phyloP scores from a whole-genome alignment of 768 basidiomycete genomes.

The Mycena olivaceomarginata region DNA sequence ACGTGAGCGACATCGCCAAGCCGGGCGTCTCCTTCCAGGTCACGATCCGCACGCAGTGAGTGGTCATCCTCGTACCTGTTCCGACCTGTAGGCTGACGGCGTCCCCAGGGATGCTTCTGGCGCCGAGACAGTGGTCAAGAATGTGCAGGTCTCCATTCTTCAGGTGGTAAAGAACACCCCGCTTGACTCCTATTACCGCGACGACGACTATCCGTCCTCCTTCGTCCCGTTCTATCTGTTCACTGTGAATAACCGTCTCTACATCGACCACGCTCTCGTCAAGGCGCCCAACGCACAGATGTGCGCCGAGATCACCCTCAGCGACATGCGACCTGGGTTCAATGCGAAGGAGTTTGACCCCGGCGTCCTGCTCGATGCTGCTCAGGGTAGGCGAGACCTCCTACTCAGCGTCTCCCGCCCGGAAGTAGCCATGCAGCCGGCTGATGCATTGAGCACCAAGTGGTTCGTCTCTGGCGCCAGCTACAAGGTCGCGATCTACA shows the following conservation, averaged over 20 bases:
- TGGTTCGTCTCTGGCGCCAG: conserved; percentile 44
- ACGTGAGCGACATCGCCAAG: conserved; percentile 26
- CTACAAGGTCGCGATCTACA: conserved; percentile 43
- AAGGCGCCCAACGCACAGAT: conserved; percentile 48
- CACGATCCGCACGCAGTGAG: conserved; percentile 28
- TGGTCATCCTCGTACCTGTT: conserved; percentile 22
- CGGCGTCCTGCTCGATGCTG: conserved; percentile 49
- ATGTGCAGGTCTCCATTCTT: conserved; percentile 45
- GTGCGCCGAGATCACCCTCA: conserved; percentile 30
- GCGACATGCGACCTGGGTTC: conserved; percentile 24
- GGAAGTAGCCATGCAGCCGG: conserved; percentile 47
- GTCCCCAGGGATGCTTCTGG: conserved; percentile 29
- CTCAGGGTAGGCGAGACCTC: conserved; percentile 40
- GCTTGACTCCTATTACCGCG: conserved; percentile 52
- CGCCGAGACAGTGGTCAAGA: conserved; percentile 31
- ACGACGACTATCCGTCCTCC: conserved; percentile 51
- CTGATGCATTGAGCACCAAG: conserved; percentile 33
- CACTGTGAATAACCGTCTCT: conserved; percentile 43
- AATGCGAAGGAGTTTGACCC: conserved; percentile 22
- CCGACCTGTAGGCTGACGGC: conserved; percentile 13
- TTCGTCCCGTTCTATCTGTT: conserved; percentile 64
- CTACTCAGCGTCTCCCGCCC: conserved; percentile 40
- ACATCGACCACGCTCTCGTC: conserved; percentile 59
- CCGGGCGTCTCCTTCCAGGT: conserved; percentile 31
- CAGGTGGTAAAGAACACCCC: conserved; percentile 54